These are phyloP conservation scores for Adansonia digitata DNA, from an alignment of 345 rosid species.

Conservation along the genomic window DNA sequence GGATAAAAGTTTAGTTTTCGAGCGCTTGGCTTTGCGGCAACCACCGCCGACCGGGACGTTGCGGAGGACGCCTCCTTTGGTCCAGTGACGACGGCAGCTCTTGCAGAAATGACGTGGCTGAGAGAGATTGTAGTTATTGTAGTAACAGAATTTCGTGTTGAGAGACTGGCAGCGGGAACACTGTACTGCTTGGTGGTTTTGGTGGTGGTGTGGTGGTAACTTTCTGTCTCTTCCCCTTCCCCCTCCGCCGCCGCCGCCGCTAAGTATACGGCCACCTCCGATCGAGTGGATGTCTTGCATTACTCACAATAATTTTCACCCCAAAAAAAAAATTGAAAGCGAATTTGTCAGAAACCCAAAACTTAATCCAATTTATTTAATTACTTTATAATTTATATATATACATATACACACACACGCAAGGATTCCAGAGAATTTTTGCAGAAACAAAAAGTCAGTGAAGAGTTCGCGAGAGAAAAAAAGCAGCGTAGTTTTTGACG, in stretches of 20 bases:
- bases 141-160: conserved; percentile 94
- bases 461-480: background rate
- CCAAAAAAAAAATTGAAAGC: background rate
- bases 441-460: background rate
- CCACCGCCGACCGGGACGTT: conserved; percentile 96
- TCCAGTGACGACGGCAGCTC: conserved; percentile 96
- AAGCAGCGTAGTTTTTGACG: background rate
- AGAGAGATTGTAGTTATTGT: conserved; percentile 95
- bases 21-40: conserved; percentile 67
- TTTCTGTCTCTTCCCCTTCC: conserved; percentile 64
- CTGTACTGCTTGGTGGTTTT: conserved; percentile 65
- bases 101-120: conserved; percentile 99
- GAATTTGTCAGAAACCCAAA: background rate
- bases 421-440: too few species aligned
- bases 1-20: conserved; percentile 39
- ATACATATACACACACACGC: too few species aligned
- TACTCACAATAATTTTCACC: conserved; percentile 1
- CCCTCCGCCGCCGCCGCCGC: conserved; percentile 33
- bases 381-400: too few species aligned
- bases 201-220: conserved; percentile 61
- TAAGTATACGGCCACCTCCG: conserved; percentile 36
- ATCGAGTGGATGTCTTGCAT: conserved; percentile 65
- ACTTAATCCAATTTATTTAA: too few species aligned
- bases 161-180: conserved; percentile 90
- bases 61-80: conserved; percentile 94